Evolutionary conservation across 2,329 filamentous ascomycete species (phyloP).

Genomic region (Sordariomycetes sp.): DNA sequence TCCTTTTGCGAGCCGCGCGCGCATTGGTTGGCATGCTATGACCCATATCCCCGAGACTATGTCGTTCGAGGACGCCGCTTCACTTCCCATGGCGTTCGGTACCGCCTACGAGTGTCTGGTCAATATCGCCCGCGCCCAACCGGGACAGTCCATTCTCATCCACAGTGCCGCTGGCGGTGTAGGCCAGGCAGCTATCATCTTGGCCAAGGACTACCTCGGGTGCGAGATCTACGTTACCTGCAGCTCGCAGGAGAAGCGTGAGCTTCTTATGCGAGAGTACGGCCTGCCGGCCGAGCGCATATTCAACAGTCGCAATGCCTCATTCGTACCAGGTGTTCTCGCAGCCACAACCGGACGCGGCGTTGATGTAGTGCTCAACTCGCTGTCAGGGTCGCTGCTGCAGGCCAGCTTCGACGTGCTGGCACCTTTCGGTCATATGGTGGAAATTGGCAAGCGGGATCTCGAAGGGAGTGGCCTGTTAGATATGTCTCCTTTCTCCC

Average conservation of each 20-base stretch:
- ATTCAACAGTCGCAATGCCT: slow-evolving; percentile 15
- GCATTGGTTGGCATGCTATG: no score
- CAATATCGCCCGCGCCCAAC: not conserved
- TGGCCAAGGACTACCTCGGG: slow-evolving; percentile 10
- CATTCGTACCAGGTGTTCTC: slow-evolving; percentile 18
- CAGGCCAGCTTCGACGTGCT: slow-evolving; percentile 30
- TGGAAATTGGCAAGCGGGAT: slow-evolving; percentile 37
- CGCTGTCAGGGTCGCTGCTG: slow-evolving; percentile 17
- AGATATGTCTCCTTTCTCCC: no score
- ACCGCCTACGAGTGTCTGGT: not conserved
- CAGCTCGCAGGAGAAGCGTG: slow-evolving; percentile 17
- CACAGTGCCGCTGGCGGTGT: slow-evolving; percentile 20
- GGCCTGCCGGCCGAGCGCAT: slow-evolving; percentile 19
- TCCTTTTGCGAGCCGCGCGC: not conserved
- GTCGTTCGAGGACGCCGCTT: no score
- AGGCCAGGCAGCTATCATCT: slow-evolving; percentile 20
- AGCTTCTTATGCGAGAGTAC: slow-evolving; percentile 13
- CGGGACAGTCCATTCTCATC: slow-evolving; percentile 18
- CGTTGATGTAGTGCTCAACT: slow-evolving; percentile 25
- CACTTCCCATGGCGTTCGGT: no score
- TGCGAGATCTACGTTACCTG: slow-evolving; percentile 9
- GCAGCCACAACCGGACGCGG: slow-evolving; percentile 16
- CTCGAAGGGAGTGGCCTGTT: slow-evolving; percentile 10
- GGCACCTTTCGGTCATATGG: slow-evolving; percentile 30
- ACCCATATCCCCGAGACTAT: no score